Evolutionary conservation across 495 filamentous ascomycete species (phyloP).

Genomic region (Articulospora tetracladia): DNA sequence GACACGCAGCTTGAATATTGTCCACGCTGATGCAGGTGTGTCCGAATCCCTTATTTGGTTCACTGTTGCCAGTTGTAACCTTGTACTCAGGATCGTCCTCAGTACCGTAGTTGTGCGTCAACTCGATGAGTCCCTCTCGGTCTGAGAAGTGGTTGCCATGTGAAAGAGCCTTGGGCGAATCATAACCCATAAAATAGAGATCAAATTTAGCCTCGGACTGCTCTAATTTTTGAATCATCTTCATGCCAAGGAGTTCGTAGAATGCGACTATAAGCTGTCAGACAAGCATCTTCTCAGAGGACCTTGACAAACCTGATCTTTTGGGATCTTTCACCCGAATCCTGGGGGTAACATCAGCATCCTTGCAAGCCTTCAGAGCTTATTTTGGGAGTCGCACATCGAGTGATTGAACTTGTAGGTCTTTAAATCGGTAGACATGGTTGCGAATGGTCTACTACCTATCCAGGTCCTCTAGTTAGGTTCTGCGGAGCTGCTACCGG

Average conservation of each 20-base stretch:
- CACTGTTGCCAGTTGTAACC: constrained; percentile 83
- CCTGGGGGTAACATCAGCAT: constrained; percentile 53
- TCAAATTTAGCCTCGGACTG: constrained; percentile 79
- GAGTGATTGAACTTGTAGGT: constrained; percentile 86
- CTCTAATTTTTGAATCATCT: constrained; percentile 69
- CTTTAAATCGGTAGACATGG: constrained; percentile 72
- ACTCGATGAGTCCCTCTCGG: constrained; percentile 84
- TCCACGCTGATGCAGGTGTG: constrained; percentile 87
- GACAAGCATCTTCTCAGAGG: not conserved
- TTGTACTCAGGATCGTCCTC: constrained; percentile 81
- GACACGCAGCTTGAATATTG: constrained; percentile 84
- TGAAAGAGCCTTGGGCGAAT: constrained; percentile 57
- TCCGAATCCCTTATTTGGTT: constrained; percentile 84
- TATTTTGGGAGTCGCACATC: constrained; percentile 51
- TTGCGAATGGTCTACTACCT: constrained; percentile 27
- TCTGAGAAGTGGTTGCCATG: constrained; percentile 66
- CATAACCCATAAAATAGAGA: constrained; percentile 80
- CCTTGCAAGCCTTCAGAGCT: constrained; percentile 13
- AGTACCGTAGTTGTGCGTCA: constrained; percentile 97
- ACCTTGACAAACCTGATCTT: constrained; percentile 52
- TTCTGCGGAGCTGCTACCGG: not conserved
- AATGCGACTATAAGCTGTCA: constrained; percentile 61
- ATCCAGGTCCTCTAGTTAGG: constrained; percentile 11
- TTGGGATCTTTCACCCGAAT: constrained; percentile 93
- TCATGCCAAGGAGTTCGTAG: constrained; percentile 92